Evolutionary conservation across 2,329 filamentous ascomycete genomes (phyloP).

Genomic region (Aureobasidium pullulans): DNA sequence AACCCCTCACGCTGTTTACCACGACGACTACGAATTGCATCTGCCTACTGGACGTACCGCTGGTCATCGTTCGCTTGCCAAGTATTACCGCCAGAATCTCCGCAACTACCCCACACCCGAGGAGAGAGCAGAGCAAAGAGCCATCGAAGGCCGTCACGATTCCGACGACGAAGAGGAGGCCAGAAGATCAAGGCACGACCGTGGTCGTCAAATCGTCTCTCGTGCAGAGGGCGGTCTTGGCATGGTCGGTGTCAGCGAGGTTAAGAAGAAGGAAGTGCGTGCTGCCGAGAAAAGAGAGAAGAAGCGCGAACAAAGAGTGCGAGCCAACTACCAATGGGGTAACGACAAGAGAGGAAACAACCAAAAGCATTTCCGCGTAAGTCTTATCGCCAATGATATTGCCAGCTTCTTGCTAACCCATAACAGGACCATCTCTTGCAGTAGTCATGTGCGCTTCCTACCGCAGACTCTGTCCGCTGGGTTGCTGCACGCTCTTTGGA

Average conservation of each 20-base stretch:
- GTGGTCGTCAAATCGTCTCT: constrained; percentile 42
- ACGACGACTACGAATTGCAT: constrained; percentile 90
- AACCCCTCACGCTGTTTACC: constrained; percentile 70
- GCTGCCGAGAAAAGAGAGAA: constrained; percentile 62
- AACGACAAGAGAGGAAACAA: constrained; percentile 68
- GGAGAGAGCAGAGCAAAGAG: constrained; percentile 63
- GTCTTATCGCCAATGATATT: constrained; percentile 20
- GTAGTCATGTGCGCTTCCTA: constrained; percentile 18
- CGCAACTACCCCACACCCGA: constrained; percentile 72
- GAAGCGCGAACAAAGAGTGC: constrained; percentile 50
- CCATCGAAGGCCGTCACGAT: constrained; percentile 44
- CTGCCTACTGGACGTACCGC: constrained; percentile 83
- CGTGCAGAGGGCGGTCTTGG: constrained; percentile 67
- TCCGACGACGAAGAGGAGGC: constrained; percentile 39
- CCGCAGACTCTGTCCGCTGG: not conserved
- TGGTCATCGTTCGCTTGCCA: constrained; percentile 79
- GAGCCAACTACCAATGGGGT: constrained; percentile 54
- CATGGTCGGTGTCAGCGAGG: constrained; percentile 69
- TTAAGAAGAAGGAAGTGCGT: constrained; percentile 62
- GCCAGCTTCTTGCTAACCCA: not conserved
- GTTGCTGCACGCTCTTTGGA: not conserved
- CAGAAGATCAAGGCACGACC: constrained; percentile 18
- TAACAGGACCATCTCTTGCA: constrained; percentile 40
- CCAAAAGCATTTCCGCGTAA: constrained; percentile 66
- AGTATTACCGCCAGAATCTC: constrained; percentile 90